These are phyloP conservation scores for Dalbergia cochinchinensis DNA, from an alignment of 306 rosid species.

Conservation along the genomic window DNA sequence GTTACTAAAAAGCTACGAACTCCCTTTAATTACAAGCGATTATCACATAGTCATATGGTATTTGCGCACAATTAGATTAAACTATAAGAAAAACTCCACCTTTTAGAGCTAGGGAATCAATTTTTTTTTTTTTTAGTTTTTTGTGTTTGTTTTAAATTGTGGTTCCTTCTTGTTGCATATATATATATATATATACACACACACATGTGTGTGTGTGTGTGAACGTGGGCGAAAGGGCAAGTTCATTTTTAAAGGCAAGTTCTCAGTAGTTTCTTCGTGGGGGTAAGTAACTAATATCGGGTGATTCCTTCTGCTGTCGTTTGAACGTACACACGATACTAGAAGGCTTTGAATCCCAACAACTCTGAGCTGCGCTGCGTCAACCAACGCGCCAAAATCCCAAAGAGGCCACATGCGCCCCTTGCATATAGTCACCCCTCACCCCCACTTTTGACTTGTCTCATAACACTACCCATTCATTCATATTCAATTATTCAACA, in stretches of 20 bases:
- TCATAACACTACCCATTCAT: not conserved
- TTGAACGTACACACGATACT: not conserved
- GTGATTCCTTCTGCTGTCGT: not conserved
- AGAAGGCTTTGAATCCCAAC: slow-evolving; percentile 1
- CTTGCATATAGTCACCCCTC: slow-evolving; percentile 25
- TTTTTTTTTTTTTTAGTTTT: no score
- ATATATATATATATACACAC: no score
- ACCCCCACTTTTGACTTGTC: slow-evolving; percentile 51
- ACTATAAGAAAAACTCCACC: no score
- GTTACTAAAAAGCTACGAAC: no score
- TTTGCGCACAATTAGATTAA: no score
- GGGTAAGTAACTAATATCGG: not conserved
- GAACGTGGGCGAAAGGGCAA: not conserved
- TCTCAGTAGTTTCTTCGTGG: not conserved
- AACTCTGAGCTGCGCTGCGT: slow-evolving; percentile 11
- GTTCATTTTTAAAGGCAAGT: no score
- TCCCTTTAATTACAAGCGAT: no score
- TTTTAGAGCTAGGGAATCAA: no score
- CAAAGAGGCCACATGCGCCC: slow-evolving; percentile 57
- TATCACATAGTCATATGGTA: no score
- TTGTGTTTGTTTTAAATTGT: no score
- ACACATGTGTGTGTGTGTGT: not conserved
- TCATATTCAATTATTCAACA: not conserved
- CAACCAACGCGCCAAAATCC: slow-evolving; percentile 44
- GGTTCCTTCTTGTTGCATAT: not conserved